Evolutionary conservation across 306 rosid species (phyloP), one percentile per base, ranked within the genome.

Genomic region (Aeschynomene evenia): DNA sequence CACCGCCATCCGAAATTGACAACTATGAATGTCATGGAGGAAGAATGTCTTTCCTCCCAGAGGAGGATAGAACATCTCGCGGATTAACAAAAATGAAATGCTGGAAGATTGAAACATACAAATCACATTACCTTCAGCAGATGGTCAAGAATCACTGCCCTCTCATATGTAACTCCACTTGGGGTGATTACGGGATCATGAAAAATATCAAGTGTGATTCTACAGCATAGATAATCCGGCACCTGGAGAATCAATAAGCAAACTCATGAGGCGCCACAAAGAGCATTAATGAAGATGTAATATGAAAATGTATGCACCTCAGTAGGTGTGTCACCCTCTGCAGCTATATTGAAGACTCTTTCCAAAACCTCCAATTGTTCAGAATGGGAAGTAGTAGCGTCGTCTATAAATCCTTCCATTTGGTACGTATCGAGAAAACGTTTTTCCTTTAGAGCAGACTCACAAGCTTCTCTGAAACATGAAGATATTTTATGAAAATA

Each of bases 181-280:
- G 99, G 99, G 61, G 91, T 86, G 72, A 91, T 95, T 66, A 95
- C 99, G 0, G 99, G 99, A 82, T 95, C 99, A 7, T 87, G 99
- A 59, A 89, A 90, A 68, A 91, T 75, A 15, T 95, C 99, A 0
- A 95, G 95, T 0, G 91, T 85, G 43, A 95, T 95, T 83, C 78
- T 89, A 70, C 99, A 95, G 83, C 97, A 95, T 2, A 95, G 79
- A 59, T 89, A 72, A 79, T 91, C 99, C 0, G 97, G 99, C 76
- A 95, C 95, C 99, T 95, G 70, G 28, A 54, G 62, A 42, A 12
- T 59, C 82, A 39, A 78, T 15, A 40, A 49, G 5, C 40, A 66
- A 28, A 61, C 57, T 64, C 7, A 33, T 9, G 22, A 6, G 23
- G 40, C 59, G 53, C 50, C 14, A 13, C n/a, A 54, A 52, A 48